Conservation (phyloP, 805 yeast species). For the Wickerhamomyces sydowiorum region DNA sequence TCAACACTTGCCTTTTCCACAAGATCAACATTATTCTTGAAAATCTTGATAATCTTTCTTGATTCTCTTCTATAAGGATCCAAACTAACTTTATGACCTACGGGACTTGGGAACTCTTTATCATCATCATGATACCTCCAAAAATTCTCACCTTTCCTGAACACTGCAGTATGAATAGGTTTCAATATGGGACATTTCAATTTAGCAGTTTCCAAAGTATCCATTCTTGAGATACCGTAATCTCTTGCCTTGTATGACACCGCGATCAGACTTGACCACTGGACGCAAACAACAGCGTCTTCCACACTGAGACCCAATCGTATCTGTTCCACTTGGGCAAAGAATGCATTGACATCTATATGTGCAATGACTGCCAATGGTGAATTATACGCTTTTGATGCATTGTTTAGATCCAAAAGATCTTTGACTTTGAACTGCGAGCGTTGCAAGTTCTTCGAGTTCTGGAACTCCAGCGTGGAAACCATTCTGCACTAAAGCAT, state of each 20-base stretch:
- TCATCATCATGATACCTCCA: constrained; percentile 68
- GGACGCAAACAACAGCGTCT: constrained; percentile 91
- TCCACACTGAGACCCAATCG: constrained; percentile 56
- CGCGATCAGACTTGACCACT: constrained; percentile 88
- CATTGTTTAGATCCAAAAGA: constrained; percentile 41
- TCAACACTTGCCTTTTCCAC: constrained; percentile 96
- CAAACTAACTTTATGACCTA: constrained; percentile 72
- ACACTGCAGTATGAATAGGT: constrained; percentile 91
- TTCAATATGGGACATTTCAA: constrained; percentile 71
- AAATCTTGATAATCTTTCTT: constrained; percentile 64
- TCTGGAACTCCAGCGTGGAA: not conserved
- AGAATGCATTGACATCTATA: constrained; percentile 91
- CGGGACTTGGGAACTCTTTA: constrained; percentile 51
- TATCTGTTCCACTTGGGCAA: constrained; percentile 88
- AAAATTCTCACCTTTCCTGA: constrained; percentile 74
- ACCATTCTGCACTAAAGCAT: not conserved
- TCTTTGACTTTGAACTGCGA: constrained; percentile 44
- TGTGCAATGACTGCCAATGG: constrained; percentile 79
- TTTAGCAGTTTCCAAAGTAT: constrained; percentile 58
- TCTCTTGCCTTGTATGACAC: constrained; percentile 86
- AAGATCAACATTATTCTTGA: constrained; percentile 53
- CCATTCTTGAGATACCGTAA: constrained; percentile 78
- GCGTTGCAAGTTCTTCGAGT: not conserved
- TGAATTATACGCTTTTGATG: constrained; percentile 45
- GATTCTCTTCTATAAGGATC: constrained; percentile 91